phyloP scores from a whole-genome alignment of 2,329 filamentous ascomycete genomes.

The Rutstroemia sp. region DNA sequence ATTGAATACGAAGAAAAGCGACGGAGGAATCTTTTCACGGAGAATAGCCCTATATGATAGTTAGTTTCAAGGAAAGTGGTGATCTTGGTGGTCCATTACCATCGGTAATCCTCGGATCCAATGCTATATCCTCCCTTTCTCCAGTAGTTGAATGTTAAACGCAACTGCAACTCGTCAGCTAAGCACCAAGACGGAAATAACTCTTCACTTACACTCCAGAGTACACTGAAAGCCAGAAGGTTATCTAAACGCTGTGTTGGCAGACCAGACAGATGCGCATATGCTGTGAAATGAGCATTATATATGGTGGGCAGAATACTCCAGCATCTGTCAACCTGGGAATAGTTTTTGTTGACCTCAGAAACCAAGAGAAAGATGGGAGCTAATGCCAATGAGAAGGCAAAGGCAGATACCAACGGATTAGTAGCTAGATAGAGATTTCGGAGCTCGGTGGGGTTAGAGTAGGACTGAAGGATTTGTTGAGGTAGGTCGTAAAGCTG shows the following conservation, averaged over 20 bases:
- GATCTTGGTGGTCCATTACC: conserved; percentile 37
- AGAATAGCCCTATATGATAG: conserved; percentile 55
- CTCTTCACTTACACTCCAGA: conserved; percentile 67
- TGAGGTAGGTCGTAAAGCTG: conserved; percentile 65
- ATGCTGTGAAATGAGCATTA: conserved; percentile 75
- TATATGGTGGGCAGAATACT: conserved; percentile 83
- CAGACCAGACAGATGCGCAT: conserved; percentile 69
- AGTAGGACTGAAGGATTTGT: conserved; percentile 51
- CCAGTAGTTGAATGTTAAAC: conserved; percentile 95
- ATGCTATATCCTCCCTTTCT: conserved; percentile 84
- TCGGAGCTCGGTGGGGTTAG: conserved; percentile 54
- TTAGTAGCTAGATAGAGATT: conserved; percentile 79
- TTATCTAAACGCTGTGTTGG: conserved; percentile 65
- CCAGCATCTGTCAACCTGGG: conserved; percentile 93
- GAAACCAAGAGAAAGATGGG: conserved; percentile 66
- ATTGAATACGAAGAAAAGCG: conserved; percentile 76
- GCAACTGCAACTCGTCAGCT: conserved; percentile 40
- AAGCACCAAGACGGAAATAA: conserved; percentile 1
- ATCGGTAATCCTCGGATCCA: conserved; percentile 93
- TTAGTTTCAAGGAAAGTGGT: conserved; percentile 4
- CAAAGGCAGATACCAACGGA: conserved; percentile 69
- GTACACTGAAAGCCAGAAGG: conserved; percentile 57
- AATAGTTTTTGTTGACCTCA: conserved; percentile 88
- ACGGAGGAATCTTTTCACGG: conserved; percentile 52
- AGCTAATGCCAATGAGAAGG: conserved; percentile 63